Evolutionary conservation across 768 basidiomycete genomes (phyloP).

Genomic region (Suillus variegatus): DNA sequence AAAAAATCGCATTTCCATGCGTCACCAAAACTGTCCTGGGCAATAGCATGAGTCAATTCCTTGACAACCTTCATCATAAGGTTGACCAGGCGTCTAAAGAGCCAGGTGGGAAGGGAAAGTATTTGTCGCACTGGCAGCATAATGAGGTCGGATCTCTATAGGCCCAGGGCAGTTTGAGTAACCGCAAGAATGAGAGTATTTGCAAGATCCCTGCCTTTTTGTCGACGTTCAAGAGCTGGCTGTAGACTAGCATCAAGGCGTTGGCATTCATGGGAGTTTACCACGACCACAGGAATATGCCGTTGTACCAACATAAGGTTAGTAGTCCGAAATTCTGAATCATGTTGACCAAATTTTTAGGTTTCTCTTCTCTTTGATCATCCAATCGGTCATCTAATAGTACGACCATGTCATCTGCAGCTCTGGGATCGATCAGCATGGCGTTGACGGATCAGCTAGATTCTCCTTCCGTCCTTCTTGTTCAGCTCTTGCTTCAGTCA

Average conservation of each 20-base stretch:
- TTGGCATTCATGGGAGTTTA: too few relatives aligned
- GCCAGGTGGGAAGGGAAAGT: neutral
- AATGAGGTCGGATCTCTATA: neutral
- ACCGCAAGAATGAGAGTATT: neutral
- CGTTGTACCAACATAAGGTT: neutral
- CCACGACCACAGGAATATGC: too few relatives aligned
- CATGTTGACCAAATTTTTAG: neutral
- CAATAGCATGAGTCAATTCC: neutral
- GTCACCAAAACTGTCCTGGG: slow-evolving; percentile 24
- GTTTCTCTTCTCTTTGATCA: neutral
- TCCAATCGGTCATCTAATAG: neutral
- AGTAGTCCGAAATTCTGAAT: too few relatives aligned
- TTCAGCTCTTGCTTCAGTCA: slow-evolving; percentile 66
- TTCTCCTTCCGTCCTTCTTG: slow-evolving; percentile 41
- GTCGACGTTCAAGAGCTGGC: too few relatives aligned
- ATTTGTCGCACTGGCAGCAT: neutral
- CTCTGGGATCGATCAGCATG: slow-evolving; percentile 26
- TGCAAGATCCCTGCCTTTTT: neutral
- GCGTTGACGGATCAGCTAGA: slow-evolving; percentile 75
- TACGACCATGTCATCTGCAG: neutral
- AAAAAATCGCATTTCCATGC: slow-evolving; percentile 30
- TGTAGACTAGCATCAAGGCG: too few relatives aligned
- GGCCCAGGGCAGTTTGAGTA: neutral
- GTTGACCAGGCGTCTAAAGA: too few relatives aligned
- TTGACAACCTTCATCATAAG: too few relatives aligned